Evolutionary conservation across 805 yeast species (phyloP), one percentile per base, ranked within the genome.

Genomic region (Ogataea allantospora): DNA sequence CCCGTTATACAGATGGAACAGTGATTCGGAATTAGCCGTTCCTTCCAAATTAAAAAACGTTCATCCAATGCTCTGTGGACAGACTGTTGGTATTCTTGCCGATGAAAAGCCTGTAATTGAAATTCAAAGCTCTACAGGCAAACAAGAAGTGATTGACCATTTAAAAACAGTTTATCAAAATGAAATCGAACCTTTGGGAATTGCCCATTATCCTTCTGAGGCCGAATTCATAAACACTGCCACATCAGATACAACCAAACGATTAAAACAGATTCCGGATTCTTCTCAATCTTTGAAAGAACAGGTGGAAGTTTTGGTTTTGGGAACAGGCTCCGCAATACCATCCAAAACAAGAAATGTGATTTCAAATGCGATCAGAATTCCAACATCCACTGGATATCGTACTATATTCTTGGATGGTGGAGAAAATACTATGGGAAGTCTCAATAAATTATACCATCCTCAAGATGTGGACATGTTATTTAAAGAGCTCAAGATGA

Each of bases 311-410:
- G 63, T 82, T 0, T 66, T 85, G 7, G 83, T 95, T 0, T 60
- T 91, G 6, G 99, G 99, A 3, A 93, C 99, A 0, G 98, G 98
- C 0, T 82, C 95, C 22, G 93, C 98, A 0, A 59, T 87, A 21
- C 99, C 99, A 0, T 78, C 95, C 0, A 76, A 78, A 42, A 77
- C 78, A 50, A 71, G 98, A 49, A 93, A 93, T 55, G 99, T 93
- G 2, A 73, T 85, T 11, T 83, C 93, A 0, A 85, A 86, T 13
- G 58, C 88, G 16, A 70, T 93, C 2, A 74, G 96, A 44, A 50
- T 88, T 1, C 95, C 96, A 1, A 69, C 57, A 41, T 32, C 30
- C 3, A 37, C 35, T 4, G 50, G 45, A 10, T 58, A 48, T 29
- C 64, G 75, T 46, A 60, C 81, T 3, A 57, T 85, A 0, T 50